Percentiles rank a stretch among this genome's conserved stretches.
These are phyloP conservation scores for Salvia sclarea DNA, from an alignment of 305 asterid genomes.

Conservation along the genomic window DNA sequence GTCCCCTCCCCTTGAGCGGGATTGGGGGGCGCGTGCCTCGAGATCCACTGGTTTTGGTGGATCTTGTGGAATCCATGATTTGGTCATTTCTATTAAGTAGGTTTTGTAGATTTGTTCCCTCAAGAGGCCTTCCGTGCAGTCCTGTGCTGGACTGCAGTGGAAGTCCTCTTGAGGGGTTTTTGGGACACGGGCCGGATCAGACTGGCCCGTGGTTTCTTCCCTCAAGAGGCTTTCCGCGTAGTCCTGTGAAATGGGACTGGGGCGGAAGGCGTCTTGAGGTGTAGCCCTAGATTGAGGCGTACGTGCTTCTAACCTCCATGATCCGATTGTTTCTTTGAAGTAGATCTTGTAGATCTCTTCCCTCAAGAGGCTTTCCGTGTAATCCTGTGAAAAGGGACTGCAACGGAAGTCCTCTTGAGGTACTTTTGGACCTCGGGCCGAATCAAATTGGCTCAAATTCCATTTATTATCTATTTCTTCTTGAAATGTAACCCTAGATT, in stretches of 20 bases:
- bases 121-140: slow-evolving; percentile 8
- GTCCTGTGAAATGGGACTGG: too few relatives aligned
- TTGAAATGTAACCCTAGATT: background rate
- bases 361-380: slow-evolving; percentile 34
- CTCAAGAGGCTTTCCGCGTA: too few relatives aligned
- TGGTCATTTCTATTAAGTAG: background rate
- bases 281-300: background rate
- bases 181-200: background rate
- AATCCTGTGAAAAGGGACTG: background rate
- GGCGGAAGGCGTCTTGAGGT: too few relatives aligned
- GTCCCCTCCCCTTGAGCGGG: slow-evolving; percentile 35
- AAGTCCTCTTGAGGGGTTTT: background rate
- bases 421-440: too few relatives aligned
- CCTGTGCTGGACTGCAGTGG: background rate
- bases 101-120: background rate
- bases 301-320: background rate
- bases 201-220: background rate
- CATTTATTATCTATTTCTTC: too few relatives aligned
- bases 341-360: slow-evolving; percentile 42
- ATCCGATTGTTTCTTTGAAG: slow-evolving; percentile 40
- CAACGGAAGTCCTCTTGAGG: too few relatives aligned
- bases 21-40: slow-evolving; percentile 29
- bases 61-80: slow-evolving; percentile 35
- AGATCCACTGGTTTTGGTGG: background rate
- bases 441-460: too few relatives aligned